phyloP scores from a whole-genome alignment of 2,329 filamentous ascomycete species.

The Colletotrichum cereale region DNA sequence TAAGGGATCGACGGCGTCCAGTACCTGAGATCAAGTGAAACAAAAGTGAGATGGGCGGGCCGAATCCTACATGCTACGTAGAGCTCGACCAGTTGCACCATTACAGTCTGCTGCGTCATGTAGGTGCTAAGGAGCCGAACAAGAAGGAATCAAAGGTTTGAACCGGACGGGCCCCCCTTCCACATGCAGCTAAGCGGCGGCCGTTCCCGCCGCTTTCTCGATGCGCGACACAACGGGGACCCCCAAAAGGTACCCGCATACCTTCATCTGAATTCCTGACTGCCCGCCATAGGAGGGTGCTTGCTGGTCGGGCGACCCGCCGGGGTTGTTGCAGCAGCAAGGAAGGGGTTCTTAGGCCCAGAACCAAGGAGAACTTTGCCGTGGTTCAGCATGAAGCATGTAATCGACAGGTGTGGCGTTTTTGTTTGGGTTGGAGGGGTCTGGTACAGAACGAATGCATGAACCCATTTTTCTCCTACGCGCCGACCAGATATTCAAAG shows the following conservation, averaged over 20 bases:
- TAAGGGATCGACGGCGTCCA: slow-evolving; percentile 20
- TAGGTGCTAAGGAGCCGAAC: neutral
- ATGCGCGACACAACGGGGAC: neutral
- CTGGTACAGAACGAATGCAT: slow-evolving; percentile 15
- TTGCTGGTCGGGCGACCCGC: slow-evolving; percentile 23
- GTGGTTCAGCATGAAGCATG: slow-evolving; percentile 23
- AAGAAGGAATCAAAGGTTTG: neutral
- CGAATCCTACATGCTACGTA: neutral
- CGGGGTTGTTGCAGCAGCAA: slow-evolving; percentile 14
- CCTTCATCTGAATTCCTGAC: slow-evolving; percentile 24
- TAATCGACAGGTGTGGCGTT: slow-evolving; percentile 13
- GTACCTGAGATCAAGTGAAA: slow-evolving; percentile 38
- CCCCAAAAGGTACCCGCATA: neutral
- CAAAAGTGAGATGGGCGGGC: slow-evolving; percentile 36
- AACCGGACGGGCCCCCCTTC: neutral
- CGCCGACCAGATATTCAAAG: slow-evolving; percentile 4
- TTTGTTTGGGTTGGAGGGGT: slow-evolving; percentile 1
- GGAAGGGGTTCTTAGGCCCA: neutral
- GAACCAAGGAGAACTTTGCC: neutral
- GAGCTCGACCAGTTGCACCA: slow-evolving; percentile 21
- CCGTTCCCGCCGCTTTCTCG: slow-evolving; percentile 22
- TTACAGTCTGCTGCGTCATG: neutral
- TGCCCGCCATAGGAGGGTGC: slow-evolving; percentile 16
- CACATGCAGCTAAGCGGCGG: slow-evolving; percentile 27
- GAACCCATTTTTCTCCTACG: slow-evolving; percentile 28